Conservation (phyloP, 257 asterid species). For the Gentiana straminea region DNA sequence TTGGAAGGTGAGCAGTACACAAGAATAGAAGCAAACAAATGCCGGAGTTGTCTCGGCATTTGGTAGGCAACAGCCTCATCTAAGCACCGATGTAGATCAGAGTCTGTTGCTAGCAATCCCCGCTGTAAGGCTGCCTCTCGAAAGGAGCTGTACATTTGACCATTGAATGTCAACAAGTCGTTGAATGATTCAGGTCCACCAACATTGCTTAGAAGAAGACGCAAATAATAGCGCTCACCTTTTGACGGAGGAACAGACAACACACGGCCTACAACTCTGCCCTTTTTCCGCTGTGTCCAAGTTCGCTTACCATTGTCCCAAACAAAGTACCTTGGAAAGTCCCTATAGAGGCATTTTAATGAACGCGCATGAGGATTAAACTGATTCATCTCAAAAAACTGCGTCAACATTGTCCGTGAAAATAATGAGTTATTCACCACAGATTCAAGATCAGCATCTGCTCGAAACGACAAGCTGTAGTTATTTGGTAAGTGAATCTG, state of each 20-base stretch:
- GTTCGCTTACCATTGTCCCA: neutral
- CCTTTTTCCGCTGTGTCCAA: neutral
- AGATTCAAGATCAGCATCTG: neutral
- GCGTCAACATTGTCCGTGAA: neutral
- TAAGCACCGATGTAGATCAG: too few relatives aligned
- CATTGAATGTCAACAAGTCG: neutral
- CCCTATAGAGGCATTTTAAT: neutral
- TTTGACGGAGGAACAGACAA: neutral
- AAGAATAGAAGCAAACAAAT: too few relatives aligned
- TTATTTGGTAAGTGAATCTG: neutral
- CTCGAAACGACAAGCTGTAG: neutral
- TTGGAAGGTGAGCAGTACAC: too few relatives aligned
- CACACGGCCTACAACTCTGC: neutral
- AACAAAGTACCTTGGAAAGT: neutral
- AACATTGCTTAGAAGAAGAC: neutral
- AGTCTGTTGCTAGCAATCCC: neutral
- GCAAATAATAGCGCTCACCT: neutral
- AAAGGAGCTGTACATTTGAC: accelerated
- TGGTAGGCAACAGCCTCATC: too few relatives aligned
- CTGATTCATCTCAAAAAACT: neutral
- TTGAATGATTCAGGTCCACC: neutral
- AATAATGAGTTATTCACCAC: neutral
- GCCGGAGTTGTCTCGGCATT: too few relatives aligned
- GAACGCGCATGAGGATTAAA: accelerated
- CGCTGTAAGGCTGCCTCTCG: neutral